Conservation (phyloP, 495 filamentous ascomycete species). For the Tuber borchii region DNA sequence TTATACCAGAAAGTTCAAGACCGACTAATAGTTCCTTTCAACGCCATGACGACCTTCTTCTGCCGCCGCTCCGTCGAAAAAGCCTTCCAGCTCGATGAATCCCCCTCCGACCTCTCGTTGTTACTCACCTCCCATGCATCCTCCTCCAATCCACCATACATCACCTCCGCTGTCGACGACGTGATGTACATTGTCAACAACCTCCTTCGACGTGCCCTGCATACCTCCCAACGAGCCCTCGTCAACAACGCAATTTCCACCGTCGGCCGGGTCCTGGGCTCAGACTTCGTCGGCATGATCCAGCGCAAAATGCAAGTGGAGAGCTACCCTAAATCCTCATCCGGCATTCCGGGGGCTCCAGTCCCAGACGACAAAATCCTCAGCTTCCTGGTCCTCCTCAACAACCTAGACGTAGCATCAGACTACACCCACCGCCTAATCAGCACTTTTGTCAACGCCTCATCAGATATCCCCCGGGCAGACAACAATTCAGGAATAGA, state of each 20-base stretch:
- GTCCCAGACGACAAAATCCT: constrained; percentile 80
- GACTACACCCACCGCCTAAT: constrained; percentile 88
- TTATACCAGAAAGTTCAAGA: constrained; percentile 67
- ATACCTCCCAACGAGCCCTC: constrained; percentile 72
- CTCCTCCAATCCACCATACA: constrained; percentile 69
- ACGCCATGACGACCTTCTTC: constrained; percentile 87
- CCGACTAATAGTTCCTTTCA: constrained; percentile 70
- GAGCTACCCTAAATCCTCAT: constrained; percentile 67
- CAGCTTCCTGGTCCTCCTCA: constrained; percentile 83
- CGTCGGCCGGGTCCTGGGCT: constrained; percentile 75
- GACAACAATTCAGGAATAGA: constrained; percentile 28
- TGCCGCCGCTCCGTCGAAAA: constrained; percentile 92
- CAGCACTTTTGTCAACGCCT: constrained; percentile 13
- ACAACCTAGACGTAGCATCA: constrained; percentile 83
- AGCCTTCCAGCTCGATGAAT: constrained; percentile 95
- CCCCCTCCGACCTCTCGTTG: constrained; percentile 70
- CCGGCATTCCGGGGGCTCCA: constrained; percentile 67
- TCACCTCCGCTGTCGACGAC: constrained; percentile 92
- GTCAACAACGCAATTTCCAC: constrained; percentile 70
- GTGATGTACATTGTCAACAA: constrained; percentile 99
- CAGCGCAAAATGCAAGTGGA: constrained; percentile 97
- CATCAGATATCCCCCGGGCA: constrained; percentile 10
- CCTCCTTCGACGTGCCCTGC: constrained; percentile 73
- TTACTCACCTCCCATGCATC: constrained; percentile 44
- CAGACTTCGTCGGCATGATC: constrained; percentile 93